phyloP scores from a whole-genome alignment of 768 basidiomycete genomes.

The Xanthoconium stramineum region DNA sequence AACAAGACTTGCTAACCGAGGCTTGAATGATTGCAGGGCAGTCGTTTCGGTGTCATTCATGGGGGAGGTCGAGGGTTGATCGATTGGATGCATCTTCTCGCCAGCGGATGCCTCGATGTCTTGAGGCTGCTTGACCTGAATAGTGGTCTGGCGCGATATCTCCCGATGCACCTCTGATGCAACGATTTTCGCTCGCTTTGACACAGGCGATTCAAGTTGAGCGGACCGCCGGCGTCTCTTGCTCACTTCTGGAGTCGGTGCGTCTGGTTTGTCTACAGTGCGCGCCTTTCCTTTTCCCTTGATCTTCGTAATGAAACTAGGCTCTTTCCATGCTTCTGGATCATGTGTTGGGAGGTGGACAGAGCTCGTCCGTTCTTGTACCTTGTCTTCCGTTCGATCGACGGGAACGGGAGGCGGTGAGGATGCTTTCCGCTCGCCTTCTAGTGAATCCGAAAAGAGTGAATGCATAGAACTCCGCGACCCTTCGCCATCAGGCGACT shows the following conservation, averaged over 20 bases:
- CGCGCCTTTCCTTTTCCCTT: constrained; percentile 21
- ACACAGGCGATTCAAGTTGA: constrained; percentile 4
- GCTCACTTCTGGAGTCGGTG: neutral
- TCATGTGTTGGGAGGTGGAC: constrained; percentile 18
- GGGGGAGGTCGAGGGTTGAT: neutral
- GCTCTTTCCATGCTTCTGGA: constrained; percentile 29
- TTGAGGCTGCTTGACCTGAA: neutral
- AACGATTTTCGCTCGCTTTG: constrained; percentile 14
- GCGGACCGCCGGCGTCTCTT: constrained; percentile 17
- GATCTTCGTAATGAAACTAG: constrained; percentile 28
- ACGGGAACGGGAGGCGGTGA: neutral
- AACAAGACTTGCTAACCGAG: constrained; percentile 22
- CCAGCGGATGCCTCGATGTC: neutral
- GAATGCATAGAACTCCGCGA: constrained; percentile 21
- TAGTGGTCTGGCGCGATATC: neutral
- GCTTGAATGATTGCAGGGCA: neutral
- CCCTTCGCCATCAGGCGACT: neutral
- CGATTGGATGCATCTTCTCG: neutral
- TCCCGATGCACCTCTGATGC: neutral
- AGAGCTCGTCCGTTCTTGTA: neutral
- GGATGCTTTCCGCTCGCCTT: neutral
- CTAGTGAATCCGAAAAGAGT: constrained; percentile 23
- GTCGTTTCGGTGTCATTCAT: neutral
- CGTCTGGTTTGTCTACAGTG: constrained; percentile 3
- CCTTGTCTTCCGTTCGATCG: neutral